Base-by-base conservation (phyloP, 2,329 filamentous ascomycete genomes). In the Dactylellina haptotyla region DNA sequence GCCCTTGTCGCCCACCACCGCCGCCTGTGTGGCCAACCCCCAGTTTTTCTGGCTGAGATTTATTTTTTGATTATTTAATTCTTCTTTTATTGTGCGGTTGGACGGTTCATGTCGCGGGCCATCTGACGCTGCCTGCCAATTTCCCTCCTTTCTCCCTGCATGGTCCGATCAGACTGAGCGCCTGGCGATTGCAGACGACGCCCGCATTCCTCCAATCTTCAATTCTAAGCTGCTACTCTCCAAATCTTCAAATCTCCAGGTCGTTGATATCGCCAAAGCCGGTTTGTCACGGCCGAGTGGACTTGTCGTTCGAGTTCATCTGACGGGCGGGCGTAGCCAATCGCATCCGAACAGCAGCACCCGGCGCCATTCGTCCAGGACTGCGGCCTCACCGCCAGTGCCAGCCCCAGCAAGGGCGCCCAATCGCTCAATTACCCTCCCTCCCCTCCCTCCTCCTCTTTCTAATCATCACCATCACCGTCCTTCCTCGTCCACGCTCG, bases 61-160 rank as follows among this genome's bases (percentile, higher is more conserved):
- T 41, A 45, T 62, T 34, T 14, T 51, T 30, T n/a, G n/a, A n/a
- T n/a, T n/a, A n/a, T 51, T 25, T 28, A 10, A 6, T 25, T 41
- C 41, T 9, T 39, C 39, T 48, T 57, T 50, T 37, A 30, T 48
- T 41, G 26, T 32, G n/a, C n/a, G n/a, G n/a, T n/a, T n/a, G n/a
- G n/a, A n/a, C n/a, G n/a, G n/a, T n/a, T 30, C 67, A 58, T 73
- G 69, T 66, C 54, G 61, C 54, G 37, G 62, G 32, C 34, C 41
- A 43, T 59, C 20, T 57, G 28, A 59, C 61, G 39, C 46, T 57
- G 16, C 14, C 41, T 9, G 41, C 18, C 51, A 73, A 73, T 58
- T 65, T 61, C 30, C 56, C 61, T 66, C 69, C 69, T 62, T 73
- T 73, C 57, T 65, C 69, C 69, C 69, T 73, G 69, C 57, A 41